phyloP scores from a whole-genome alignment of 2,329 filamentous ascomycete genomes.

The Fusarium acutatum region DNA sequence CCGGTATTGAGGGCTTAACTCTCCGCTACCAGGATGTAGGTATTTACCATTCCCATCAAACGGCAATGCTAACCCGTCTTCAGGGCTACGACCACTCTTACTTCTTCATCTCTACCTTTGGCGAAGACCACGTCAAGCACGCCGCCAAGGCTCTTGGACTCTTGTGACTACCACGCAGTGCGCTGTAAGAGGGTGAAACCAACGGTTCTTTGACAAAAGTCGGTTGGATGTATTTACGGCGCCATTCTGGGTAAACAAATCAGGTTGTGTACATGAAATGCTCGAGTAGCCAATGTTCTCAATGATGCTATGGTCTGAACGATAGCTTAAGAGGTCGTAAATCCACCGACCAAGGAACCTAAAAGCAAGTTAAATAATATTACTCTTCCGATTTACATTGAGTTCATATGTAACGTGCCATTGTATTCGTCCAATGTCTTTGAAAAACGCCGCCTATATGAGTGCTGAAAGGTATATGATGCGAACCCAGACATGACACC shows the following conservation, averaged over 20 bases:
- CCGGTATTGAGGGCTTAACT: conserved; percentile 75
- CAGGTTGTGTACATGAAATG: conserved; percentile 3
- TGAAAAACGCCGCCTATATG: conserved; percentile 38
- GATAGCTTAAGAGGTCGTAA: background rate
- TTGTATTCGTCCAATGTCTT: conserved; percentile 17
- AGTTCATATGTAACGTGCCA: background rate
- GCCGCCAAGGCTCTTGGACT: conserved; percentile 81
- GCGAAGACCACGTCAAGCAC: conserved; percentile 89
- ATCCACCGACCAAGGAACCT: background rate
- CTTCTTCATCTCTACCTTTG: conserved; percentile 93
- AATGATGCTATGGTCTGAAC: conserved; percentile 3
- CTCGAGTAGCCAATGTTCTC: conserved; percentile 4
- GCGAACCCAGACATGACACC: conserved; percentile 30
- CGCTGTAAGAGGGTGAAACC: conserved; percentile 32
- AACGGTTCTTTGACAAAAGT: conserved; percentile 12
- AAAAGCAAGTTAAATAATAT: conserved; percentile 32
- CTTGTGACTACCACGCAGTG: conserved; percentile 41
- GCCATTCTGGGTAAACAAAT: background rate
- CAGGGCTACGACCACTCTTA: conserved; percentile 96
- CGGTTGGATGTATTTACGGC: conserved; percentile 18
- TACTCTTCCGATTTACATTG: background rate
- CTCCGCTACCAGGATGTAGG: conserved; percentile 82
- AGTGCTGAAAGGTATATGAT: conserved; percentile 30
- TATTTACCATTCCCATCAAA: background rate
- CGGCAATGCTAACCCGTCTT: background rate